Conservation (phyloP, 2,329 filamentous ascomycete genomes). For the Cladophialophora psammophila region DNA sequence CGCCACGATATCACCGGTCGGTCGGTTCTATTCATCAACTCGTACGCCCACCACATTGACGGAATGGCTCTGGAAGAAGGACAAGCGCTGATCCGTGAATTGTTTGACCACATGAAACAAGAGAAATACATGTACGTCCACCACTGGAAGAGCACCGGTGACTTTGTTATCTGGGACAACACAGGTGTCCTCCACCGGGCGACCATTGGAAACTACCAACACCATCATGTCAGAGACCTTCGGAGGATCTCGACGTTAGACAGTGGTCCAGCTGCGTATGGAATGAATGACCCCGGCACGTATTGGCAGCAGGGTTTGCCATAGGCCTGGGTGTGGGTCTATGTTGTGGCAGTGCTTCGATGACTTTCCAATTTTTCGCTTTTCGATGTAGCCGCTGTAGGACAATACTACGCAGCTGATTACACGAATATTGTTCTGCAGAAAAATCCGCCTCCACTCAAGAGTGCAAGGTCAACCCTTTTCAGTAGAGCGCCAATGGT, state of each 20-base stretch:
- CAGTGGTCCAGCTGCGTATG: conserved; percentile 6
- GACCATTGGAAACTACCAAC: not conserved
- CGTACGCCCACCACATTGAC: conserved; percentile 3
- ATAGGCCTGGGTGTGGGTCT: too few species aligned
- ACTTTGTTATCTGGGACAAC: not conserved
- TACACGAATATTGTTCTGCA: too few species aligned
- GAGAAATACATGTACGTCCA: not conserved
- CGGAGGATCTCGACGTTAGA: conserved; percentile 8
- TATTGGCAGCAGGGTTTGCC: conserved; percentile 12
- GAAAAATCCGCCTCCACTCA: too few species aligned
- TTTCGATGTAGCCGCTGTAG: too few species aligned
- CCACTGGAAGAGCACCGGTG: not conserved
- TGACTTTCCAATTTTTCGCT: too few species aligned
- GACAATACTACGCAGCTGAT: too few species aligned
- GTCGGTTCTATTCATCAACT: not conserved
- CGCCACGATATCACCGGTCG: not conserved
- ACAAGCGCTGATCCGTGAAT: not conserved
- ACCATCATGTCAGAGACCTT: not conserved
- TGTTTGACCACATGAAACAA: not conserved
- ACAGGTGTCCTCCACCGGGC: not conserved
- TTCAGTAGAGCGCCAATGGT: too few species aligned
- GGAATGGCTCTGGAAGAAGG: conserved; percentile 1
- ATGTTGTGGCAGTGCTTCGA: too few species aligned
- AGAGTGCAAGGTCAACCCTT: too few species aligned
- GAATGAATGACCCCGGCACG: conserved; percentile 8